Base-by-base conservation (phyloP, 768 basidiomycete species). In the Cyclocybe aegerita region DNA sequence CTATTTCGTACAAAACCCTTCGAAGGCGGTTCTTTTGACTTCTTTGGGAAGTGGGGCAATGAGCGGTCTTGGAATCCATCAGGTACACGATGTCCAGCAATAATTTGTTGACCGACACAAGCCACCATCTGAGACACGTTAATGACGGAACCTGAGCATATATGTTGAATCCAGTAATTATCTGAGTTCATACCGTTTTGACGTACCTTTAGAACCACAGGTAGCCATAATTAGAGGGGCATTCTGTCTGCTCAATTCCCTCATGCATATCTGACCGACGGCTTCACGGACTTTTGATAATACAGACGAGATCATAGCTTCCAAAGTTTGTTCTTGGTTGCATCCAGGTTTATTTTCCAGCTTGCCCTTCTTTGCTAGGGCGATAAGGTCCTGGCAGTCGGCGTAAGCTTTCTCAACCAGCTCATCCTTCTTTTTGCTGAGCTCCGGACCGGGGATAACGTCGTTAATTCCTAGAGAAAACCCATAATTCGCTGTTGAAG, bases 81-180 rank as follows among this genome's bases (percentile, higher is more conserved):
- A 0, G 94, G 95, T 5, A 99, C 94, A 81, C 97, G 97, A 71
- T 92, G 88, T 6, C 97, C 97, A 14, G 93, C 85, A 55, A 99
- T 98, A 68, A 98, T 98, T 66, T 99, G 97, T 64, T 99, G 97
- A 4, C 97, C 97, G 59, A 99, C 97, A 82, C 96, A 98, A 63
- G 96, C 97, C 46, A 98, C 96, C 97, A 99, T 99, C 72, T 99
- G 97, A 16, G 93, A 96, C 48, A 99, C 97, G 70, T 99, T 99
- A 71, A 99, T 96, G 55, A 93, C 91, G 62, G 97, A 98, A 67
- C 97, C 96, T 73, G 49, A 9, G 16, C 31, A 38, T 11, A 15
- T 23, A 14, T 17, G 31, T 30, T 52, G 11, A 49, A 17, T 17
- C 38, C 14, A 17, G 48, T 47, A 29, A 16, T 15, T n/a, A 35